Evolutionary conservation across 2,329 filamentous ascomycete species (phyloP), one percentile per base, ranked within the genome.

Genomic region (Trichophyton simii): DNA sequence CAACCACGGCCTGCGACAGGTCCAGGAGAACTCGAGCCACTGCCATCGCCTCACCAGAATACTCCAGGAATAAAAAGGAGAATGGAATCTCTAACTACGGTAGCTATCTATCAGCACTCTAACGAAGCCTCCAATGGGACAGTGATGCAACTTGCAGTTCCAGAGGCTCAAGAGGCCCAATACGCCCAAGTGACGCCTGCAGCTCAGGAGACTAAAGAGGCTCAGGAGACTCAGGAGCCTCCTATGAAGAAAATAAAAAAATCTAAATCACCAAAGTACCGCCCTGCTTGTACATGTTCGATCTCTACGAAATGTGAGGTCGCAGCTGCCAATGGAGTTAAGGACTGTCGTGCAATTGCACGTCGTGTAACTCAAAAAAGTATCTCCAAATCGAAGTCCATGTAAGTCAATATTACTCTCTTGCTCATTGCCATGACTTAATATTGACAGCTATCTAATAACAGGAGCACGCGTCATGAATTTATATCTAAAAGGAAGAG

Each of bases 221-320:
- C 31, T 9, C 57, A 15, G 22, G 22, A 4, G 44, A 8, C 50
- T 31, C 22, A 1, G 2, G 55, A 58, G n/a, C 34, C 31, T 9
- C 57, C 44, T 9, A 13, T 28, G 11, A 61, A 61, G 41, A 48
- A 34, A 28, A 13, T 13, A 2, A 61, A 57, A 46, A 48, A 25
- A 25, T 61, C 60, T 5, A 28, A 7, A 2, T 25, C 44, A 36
- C 8, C n/a, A 8, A 28, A 34, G 13, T 25, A 59, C 7, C 28
- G n/a, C 4, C 7, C 42, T n/a, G 25, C 22, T 11, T 66, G 63
- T 41, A 66, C 61, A 1, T 66, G 65, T 25, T 55, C 62, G 9
- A 63, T 66, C 20, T 63, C 62, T 3, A 50, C 28, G 3, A 34
- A 62, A 6, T 66, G 65, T 57, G 11, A 28, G 15, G 58, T 48